Base-by-base conservation (phyloP, 2,329 filamentous ascomycete species). In the Diaporthe sp. region DNA sequence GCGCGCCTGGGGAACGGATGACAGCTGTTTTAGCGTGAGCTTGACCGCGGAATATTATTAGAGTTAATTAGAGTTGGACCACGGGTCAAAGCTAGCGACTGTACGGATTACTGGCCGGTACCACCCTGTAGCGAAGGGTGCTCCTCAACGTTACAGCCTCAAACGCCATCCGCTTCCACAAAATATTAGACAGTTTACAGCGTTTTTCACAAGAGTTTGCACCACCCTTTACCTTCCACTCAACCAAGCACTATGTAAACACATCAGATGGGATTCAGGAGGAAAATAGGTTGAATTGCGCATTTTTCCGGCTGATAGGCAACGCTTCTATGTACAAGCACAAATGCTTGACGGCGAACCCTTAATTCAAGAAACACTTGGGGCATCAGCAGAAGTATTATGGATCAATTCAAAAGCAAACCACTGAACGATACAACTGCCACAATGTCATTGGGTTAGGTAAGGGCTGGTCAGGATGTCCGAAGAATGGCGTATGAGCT, bases 21-120 rank as follows among this genome's bases (percentile, higher is more conserved):
- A 8, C 64, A 67, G 45, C 52, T 67, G 64, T 67, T 67, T 67
- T 67, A 67, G 64, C 64, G 30, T 40, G 45, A 52, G 64, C 45
- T 67, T 67, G 30, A 52, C 28, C 45, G 8, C 22, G 30, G 64
- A 67, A 50, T 35, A 67, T 67, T 35, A 52, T 19, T 52, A 28
- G 61, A 52, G 13, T 35, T 25, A 38, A 52, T 19, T 52, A 28
- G 61, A 52, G 13, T 35, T 25, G 38, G 33, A 2, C 22, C 45
- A 52, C 42, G 61, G 61, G 30, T 52, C 13, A 15, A 28, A 28
- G 64, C 12, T 19, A 38, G 25, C 22, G 12, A 52, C 30, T n/a
- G 3, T 17, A 6, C 22, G 61, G 13, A 10, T 42, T 45, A 30
- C 40, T 33, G 25, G 64, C 13, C 10, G 22, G 10, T n/a, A 9